Evolutionary conservation across 2,329 filamentous ascomycete species (phyloP).

Genomic region (Colletotrichum higginsianum): DNA sequence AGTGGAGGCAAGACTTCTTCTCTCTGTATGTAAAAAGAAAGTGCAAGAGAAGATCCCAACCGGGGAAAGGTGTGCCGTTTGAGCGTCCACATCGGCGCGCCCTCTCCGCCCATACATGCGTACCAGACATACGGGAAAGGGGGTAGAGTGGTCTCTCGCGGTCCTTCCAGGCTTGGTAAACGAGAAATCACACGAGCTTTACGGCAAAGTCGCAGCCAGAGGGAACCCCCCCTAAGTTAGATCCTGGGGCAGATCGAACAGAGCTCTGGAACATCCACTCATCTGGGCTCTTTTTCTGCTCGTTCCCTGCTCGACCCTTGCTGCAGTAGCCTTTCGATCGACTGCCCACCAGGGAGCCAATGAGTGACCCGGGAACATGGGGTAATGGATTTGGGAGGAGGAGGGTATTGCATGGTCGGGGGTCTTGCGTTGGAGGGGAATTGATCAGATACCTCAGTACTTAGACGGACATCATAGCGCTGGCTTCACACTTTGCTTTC

Average conservation of each 20-base stretch:
- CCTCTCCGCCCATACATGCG: conserved; percentile 23
- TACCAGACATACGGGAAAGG: conserved; percentile 10
- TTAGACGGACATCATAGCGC: conserved; percentile 35
- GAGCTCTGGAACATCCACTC: conserved; percentile 38
- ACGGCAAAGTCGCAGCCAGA: conserved; percentile 26
- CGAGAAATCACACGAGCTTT: conserved; percentile 1
- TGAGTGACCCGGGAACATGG: conserved; percentile 13
- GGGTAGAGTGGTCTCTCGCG: not conserved
- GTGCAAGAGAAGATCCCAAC: conserved; percentile 3
- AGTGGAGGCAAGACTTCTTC: not conserved
- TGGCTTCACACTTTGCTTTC: conserved; percentile 15
- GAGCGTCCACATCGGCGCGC: conserved; percentile 16
- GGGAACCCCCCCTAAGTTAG: conserved; percentile 29
- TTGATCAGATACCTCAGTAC: not conserved
- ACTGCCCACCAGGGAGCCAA: conserved; percentile 33
- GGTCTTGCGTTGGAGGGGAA: not conserved
- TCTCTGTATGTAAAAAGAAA: conserved; percentile 7
- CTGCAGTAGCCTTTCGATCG: conserved; percentile 39
- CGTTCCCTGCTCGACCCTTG: conserved; percentile 27
- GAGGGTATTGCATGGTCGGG: not conserved
- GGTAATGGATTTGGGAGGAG: conserved; percentile 11
- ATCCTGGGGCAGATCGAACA: conserved; percentile 44
- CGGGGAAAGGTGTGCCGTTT: conserved; percentile 16
- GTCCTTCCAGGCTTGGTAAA: conserved; percentile 3
- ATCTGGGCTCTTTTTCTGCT: conserved; percentile 38